Evolutionary conservation across 2,329 filamentous ascomycete genomes (phyloP), one percentile per base, ranked within the genome.

Genomic region (Furcasterigmium sp.): DNA sequence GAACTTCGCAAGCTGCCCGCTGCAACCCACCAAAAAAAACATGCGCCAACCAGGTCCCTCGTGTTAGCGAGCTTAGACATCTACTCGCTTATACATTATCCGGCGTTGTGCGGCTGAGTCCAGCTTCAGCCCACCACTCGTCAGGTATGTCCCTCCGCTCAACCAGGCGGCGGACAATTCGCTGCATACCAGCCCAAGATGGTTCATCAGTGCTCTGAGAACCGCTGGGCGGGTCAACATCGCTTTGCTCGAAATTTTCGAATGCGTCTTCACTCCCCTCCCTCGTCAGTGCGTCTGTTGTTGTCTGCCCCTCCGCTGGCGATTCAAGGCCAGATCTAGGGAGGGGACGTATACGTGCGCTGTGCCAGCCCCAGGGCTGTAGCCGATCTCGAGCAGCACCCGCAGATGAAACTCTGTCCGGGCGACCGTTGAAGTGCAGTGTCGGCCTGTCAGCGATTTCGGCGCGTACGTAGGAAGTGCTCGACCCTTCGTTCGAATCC

Each of bases 91-190:
- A 56, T 11, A 63, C 62, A 42, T 70, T 68, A 28, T 61, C 66
- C 15, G 67, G 62, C 43, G 80, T 63, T 13, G 72, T 82, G 49
- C 82, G 76, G 55, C 73, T 82, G 50, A 87, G 72, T 34, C 84
- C 84, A 46, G 75, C 82, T 54, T 79, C 76, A 46, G 79, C 78
- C 88, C 88, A 94, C 81, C 85, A 91, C 50, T 88, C 82, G 48
- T 93, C 87, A 0, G 87, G 85, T 42, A 93, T 84, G 53, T 91
- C 85, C 56, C 87, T 78, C 19, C 86, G 72, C 15, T 78, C 74
- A 26, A 83, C 80, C 43, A 94, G 72, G 35, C 80, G 75, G 52
- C 84, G 80, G 28, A 93, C 73, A 37, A 94, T 84, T 40, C 75
- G 73, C 52, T 87, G 83, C 76, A 91, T 84, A 37, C 82, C 78